A percentile compares a stretch with the other conserved stretches of the same genome.
Conservation (phyloP, 208 protist genomes). For the Acanthamoeba healyi region DNA sequence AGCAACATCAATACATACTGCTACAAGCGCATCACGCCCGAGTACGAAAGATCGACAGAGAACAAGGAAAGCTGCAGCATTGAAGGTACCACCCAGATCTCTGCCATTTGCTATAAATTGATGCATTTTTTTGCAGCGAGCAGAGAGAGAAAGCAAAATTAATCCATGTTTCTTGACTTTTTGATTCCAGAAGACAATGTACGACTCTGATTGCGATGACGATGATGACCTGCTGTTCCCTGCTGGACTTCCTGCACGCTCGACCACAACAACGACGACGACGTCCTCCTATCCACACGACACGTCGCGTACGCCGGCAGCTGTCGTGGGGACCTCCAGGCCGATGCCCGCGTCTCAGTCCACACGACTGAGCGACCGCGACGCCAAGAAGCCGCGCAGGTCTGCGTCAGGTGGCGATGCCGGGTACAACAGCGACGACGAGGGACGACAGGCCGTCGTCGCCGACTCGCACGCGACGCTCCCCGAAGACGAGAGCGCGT, state of each 20-base stretch:
- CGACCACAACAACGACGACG: not conserved
- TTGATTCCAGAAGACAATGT: not conserved
- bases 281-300: not conserved
- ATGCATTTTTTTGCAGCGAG: no score
- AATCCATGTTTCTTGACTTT: not conserved
- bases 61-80: no score
- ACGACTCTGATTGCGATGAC: slow-evolving; percentile 5
- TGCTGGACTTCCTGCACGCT: no score
- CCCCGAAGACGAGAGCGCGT: slow-evolving; percentile 32
- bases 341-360: not conserved
- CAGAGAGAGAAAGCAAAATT: no score
- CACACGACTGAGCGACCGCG: not conserved
- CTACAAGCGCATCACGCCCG: not conserved
- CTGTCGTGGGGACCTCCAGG: not conserved
- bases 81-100: no score
- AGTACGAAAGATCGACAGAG: no score
- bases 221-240: slow-evolving; percentile 15
- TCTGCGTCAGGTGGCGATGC: not conserved
- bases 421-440: slow-evolving; percentile 30
- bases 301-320: not conserved
- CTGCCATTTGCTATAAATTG: no score
- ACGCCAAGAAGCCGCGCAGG: slow-evolving; percentile 10
- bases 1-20: no score
- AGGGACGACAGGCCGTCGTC: not conserved
- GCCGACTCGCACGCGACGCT: not conserved